These are phyloP conservation scores for Crithidia thermophila DNA, from an alignment of 208 protist genomes.

Conservation along the genomic window DNA sequence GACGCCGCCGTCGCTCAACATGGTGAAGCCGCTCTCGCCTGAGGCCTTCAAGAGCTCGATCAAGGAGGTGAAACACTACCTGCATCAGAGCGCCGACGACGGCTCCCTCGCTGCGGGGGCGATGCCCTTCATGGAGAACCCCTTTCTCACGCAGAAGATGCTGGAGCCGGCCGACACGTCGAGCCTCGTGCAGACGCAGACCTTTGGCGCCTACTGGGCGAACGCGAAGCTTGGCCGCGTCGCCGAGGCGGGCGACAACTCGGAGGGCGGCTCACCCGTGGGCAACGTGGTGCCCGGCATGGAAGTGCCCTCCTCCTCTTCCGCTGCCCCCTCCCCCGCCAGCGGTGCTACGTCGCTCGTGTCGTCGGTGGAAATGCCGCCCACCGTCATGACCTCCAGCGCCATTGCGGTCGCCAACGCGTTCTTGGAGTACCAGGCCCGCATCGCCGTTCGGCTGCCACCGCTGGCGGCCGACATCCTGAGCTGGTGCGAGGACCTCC, in stretches of 20 bases:
- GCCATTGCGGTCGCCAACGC: slow-evolving; percentile 60
- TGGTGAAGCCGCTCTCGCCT: slow-evolving; percentile 63
- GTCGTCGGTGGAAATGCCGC: slow-evolving; percentile 30
- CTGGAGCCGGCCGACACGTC: slow-evolving; percentile 68
- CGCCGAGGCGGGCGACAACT: background rate
- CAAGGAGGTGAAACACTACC: slow-evolving; percentile 65
- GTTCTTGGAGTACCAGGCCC: slow-evolving; percentile 77
- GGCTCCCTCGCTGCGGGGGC: slow-evolving; percentile 23
- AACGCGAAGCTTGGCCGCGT: slow-evolving; percentile 15
- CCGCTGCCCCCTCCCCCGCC: background rate
- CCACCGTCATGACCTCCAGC: slow-evolving; percentile 60
- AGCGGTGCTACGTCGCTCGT: slow-evolving; percentile 19
- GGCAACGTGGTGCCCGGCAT: slow-evolving; percentile 15
- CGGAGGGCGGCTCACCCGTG: slow-evolving; percentile 5
- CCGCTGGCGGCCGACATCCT: slow-evolving; percentile 74
- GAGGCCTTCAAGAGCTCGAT: slow-evolving; percentile 50
- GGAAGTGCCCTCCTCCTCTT: background rate
- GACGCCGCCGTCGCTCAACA: slow-evolving; percentile 51
- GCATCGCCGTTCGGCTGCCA: slow-evolving; percentile 75
- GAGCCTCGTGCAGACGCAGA: slow-evolving; percentile 52
- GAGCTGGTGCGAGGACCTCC: slow-evolving; percentile 69
- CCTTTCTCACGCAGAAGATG: slow-evolving; percentile 71
- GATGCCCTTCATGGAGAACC: slow-evolving; percentile 60
- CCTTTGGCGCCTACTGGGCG: slow-evolving; percentile 60
- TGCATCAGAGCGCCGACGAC: slow-evolving; percentile 40